Base-by-base conservation (phyloP, 768 basidiomycete species). In the Boletus tylopilopsis region DNA sequence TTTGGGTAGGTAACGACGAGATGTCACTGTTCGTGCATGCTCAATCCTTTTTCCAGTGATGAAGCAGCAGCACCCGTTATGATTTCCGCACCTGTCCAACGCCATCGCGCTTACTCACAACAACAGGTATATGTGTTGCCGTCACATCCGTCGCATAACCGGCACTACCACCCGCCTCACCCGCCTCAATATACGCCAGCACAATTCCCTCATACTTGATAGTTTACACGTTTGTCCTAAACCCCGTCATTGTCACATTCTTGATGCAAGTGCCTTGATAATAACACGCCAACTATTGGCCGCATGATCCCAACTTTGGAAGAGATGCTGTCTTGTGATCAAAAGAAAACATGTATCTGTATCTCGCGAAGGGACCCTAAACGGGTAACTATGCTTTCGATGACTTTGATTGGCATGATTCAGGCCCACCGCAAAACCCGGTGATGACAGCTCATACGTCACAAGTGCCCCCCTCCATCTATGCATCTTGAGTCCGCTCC, bases 1-100 rank as follows among this genome's bases (percentile, higher is more conserved):
- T 83, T 83, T 64, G 81, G 81, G 81, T 80, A 53, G 70, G 71
- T 60, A 34, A 42, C 45, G 2, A 7, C 10, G 50, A 30, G 29
- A 64, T 49, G 19, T 25, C 12, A 5, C 34, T 36, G 16, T 9
- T 27, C 11, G 34, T 30, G 25, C 23, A n/a, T 9, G 22, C 40
- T 50, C 36, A 38, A 30, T 36, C 6, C 36, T 19, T 19, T 43
- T 43, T 50, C 11, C 18, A 67, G 66, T 13, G 67, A 68, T 16
- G 66, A 68, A 40, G 64, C 56, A 19, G 54, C 58, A 21, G 42
- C 42, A 3, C 53, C 56, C 16, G 49, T 63, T 19, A 21, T 61
- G 13, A 35, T 48, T 10, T n/a, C 43, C n/a, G 4, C 40, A 25
- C 18, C 42, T 18, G 3, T 43, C 23, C 57, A 42, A 25, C 55